These are phyloP conservation scores for Aphanomyces euteiches DNA, from an alignment of 352 stramenopile genomes.

Conservation along the genomic window DNA sequence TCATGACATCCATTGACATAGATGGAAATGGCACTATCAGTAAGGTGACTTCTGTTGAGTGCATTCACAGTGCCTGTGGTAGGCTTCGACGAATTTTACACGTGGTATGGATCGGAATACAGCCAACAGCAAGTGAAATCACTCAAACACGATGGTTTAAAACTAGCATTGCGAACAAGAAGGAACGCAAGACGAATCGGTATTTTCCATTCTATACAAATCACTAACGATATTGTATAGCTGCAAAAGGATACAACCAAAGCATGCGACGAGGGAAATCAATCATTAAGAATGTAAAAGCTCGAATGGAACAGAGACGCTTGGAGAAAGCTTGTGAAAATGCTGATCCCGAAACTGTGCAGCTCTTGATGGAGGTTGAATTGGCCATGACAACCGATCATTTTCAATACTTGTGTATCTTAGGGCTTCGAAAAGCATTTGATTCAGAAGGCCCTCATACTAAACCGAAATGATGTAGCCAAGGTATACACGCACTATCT, in stretches of 20 bases:
- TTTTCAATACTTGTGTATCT: neutral
- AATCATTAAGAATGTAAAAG: conserved; percentile 14
- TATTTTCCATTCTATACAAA: neutral
- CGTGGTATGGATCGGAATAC: conserved; percentile 26
- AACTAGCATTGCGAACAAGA: conserved; percentile 20
- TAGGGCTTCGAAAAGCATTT: conserved; percentile 28
- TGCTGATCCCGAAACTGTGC: conserved; percentile 24
- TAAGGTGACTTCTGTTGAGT: neutral
- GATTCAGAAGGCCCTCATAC: conserved; percentile 26
- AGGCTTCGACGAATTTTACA: conserved; percentile 30
- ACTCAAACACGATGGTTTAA: conserved; percentile 18
- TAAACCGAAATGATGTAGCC: conserved; percentile 21
- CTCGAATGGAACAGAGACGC: conserved; percentile 8
- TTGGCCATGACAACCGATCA: neutral
- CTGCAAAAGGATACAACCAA: conserved; percentile 8
- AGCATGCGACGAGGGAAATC: neutral
- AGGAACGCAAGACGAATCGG: conserved; percentile 19
- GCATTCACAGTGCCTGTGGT: neutral
- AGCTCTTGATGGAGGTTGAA: conserved; percentile 24
- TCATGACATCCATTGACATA: conserved; percentile 19
- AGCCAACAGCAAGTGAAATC: conserved; percentile 24
- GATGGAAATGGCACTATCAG: conserved; percentile 24
- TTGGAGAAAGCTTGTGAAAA: conserved; percentile 18
- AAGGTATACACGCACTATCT: neutral
- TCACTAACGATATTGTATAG: neutral